phyloP scores from a whole-genome alignment of 2,329 filamentous ascomycete genomes.

The Xylariaceae sp. region DNA sequence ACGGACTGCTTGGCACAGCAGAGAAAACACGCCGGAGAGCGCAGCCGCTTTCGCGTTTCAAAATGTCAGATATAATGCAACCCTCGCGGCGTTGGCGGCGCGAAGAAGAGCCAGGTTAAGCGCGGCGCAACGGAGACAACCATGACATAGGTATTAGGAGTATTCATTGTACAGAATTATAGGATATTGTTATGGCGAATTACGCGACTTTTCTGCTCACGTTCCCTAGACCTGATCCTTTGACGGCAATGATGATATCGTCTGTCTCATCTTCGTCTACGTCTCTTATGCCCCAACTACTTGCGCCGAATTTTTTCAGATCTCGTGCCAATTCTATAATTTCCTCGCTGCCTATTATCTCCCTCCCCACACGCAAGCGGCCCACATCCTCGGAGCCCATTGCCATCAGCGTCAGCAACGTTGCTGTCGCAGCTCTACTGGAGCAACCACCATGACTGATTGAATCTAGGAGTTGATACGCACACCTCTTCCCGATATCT shows the following conservation, averaged over 20 bases:
- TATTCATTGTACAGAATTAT: slow-evolving; percentile 28
- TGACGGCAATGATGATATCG: slow-evolving; percentile 83
- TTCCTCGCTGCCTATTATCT: slow-evolving; percentile 77
- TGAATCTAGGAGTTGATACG: slow-evolving; percentile 81
- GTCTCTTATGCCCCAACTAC: slow-evolving; percentile 84
- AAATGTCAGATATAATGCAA: slow-evolving; percentile 52
- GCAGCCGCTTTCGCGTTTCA: slow-evolving; percentile 50
- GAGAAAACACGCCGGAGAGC: slow-evolving; percentile 36
- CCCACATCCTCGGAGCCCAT: slow-evolving; percentile 98
- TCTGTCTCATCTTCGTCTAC: slow-evolving; percentile 60
- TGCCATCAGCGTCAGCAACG: slow-evolving; percentile 84
- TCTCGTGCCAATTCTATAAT: slow-evolving; percentile 78
- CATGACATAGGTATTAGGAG: slow-evolving; percentile 22
- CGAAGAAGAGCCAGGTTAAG: slow-evolving; percentile 38
- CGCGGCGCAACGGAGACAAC: slow-evolving; percentile 27
- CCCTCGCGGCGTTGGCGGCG: slow-evolving; percentile 49
- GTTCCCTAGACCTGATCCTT: slow-evolving; percentile 90
- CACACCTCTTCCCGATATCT: slow-evolving; percentile 83
- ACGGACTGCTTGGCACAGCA: slow-evolving; percentile 43
- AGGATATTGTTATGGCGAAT: slow-evolving; percentile 27
- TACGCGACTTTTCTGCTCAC: slow-evolving; percentile 82
- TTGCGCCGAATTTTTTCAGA: slow-evolving; percentile 80
- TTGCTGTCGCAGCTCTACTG: slow-evolving; percentile 64
- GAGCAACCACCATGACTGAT: slow-evolving; percentile 81
- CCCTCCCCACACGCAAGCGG: slow-evolving; percentile 72